Conservation (phyloP, 495 filamentous ascomycete species). For the Friedmanniomyces simplex region DNA sequence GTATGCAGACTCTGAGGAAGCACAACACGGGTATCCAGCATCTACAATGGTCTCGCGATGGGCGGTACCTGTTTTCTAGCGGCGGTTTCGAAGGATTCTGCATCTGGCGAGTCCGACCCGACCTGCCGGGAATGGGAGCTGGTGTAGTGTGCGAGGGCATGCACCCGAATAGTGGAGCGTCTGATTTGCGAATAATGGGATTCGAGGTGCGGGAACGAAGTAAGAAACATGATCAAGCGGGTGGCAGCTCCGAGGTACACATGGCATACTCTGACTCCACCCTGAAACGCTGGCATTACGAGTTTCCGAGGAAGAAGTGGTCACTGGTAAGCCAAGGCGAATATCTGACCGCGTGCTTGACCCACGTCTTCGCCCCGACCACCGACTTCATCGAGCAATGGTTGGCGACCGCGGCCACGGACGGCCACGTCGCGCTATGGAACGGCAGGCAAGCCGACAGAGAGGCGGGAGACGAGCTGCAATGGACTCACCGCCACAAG, state of each 20-base stretch:
- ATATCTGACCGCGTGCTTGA: constrained; percentile 75
- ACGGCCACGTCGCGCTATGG: constrained; percentile 51
- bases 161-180: constrained; percentile 46
- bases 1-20: constrained; percentile 52
- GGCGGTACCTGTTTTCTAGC: constrained; percentile 66
- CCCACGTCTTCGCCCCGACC: constrained; percentile 27
- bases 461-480: background rate
- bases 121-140: constrained; percentile 43
- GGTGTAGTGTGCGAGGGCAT: constrained; percentile 53
- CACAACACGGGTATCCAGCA: constrained; percentile 80
- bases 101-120: constrained; percentile 56
- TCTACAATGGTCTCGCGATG: constrained; percentile 56
- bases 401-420: constrained; percentile 51
- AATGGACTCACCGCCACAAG: constrained; percentile 8
- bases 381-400: constrained; percentile 1
- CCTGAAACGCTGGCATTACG: constrained; percentile 15
- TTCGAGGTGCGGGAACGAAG: constrained; percentile 49
- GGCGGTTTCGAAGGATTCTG: constrained; percentile 82
- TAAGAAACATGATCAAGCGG: constrained; percentile 25
- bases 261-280: constrained; percentile 73
- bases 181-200: constrained; percentile 68
- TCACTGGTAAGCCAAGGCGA: constrained; percentile 43
- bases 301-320: constrained; percentile 33
- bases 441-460: background rate
- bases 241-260: constrained; percentile 44